phyloP scores from a whole-genome alignment of 306 rosid genomes.

The Castanea mollissima region DNA sequence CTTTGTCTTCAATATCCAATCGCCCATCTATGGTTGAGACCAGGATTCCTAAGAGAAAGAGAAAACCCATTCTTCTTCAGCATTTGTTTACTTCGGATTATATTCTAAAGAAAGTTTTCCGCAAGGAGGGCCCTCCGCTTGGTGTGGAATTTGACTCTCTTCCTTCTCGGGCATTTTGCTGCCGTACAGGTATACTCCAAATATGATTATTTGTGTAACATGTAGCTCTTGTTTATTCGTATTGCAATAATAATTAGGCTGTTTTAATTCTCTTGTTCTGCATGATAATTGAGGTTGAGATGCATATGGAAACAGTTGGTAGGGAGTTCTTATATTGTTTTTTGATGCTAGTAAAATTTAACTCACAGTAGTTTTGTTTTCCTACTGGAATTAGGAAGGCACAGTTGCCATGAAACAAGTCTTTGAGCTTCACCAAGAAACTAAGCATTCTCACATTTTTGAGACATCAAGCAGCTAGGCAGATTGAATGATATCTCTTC shows the following conservation, averaged over 20 bases:
- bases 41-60: slow-evolving; percentile 26
- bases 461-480: not conserved
- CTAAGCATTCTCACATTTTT: not conserved
- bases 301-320: not conserved
- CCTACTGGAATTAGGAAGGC: not conserved
- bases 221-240: not conserved
- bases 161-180: slow-evolving; percentile 45
- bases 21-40: not conserved
- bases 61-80: slow-evolving; percentile 33
- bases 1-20: slow-evolving; percentile 28
- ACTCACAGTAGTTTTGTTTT: not conserved
- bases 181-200: slow-evolving; percentile 12
- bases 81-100: slow-evolving; percentile 36
- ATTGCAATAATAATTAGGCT: not conserved
- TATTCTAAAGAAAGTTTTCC: slow-evolving; percentile 44
- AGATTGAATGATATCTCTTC: not conserved
- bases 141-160: slow-evolving; percentile 59
- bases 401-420: not conserved
- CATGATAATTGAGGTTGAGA: not conserved
- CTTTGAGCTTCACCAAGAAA: not conserved
- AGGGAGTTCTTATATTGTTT: not conserved
- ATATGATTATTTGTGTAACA: not conserved
- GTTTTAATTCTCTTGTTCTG: not conserved
- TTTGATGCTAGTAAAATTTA: not conserved
- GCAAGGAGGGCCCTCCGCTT: slow-evolving; percentile 66